phyloP scores from a whole-genome alignment of 345 rosid species.

The Nephelium lappaceum region DNA sequence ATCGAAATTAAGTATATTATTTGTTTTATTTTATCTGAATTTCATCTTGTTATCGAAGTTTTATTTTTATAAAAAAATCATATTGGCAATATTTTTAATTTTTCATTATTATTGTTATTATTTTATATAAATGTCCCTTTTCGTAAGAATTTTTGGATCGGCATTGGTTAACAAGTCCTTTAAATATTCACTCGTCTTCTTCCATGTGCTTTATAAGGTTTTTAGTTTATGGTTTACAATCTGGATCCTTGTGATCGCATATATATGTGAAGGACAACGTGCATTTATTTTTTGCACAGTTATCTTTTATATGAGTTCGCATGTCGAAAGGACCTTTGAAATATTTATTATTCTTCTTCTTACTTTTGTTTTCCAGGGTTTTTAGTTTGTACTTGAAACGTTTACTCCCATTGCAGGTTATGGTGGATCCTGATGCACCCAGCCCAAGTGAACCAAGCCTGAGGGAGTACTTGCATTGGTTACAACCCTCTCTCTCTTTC shows the following conservation, averaged over 20 bases:
- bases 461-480: slow-evolving; percentile 72
- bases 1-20: too few species aligned
- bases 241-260: background rate
- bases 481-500: background rate
- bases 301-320: background rate
- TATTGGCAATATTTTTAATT: too few species aligned
- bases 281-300: too few species aligned
- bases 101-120: too few species aligned
- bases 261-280: too few species aligned
- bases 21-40: too few species aligned
- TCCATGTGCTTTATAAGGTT: too few species aligned
- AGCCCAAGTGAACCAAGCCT: slow-evolving; percentile 68
- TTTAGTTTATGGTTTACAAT: background rate
- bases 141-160: too few species aligned
- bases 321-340: background rate
- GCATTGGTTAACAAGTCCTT: too few species aligned
- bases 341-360: background rate
- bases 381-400: background rate
- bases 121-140: too few species aligned
- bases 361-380: background rate
- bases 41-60: too few species aligned
- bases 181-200: background rate
- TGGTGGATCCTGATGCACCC: slow-evolving; percentile 84
- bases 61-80: too few species aligned
- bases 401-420: slow-evolving; percentile 37